Base-by-base conservation (phyloP, 345 rosid genomes). In the Citrus australasica region DNA sequence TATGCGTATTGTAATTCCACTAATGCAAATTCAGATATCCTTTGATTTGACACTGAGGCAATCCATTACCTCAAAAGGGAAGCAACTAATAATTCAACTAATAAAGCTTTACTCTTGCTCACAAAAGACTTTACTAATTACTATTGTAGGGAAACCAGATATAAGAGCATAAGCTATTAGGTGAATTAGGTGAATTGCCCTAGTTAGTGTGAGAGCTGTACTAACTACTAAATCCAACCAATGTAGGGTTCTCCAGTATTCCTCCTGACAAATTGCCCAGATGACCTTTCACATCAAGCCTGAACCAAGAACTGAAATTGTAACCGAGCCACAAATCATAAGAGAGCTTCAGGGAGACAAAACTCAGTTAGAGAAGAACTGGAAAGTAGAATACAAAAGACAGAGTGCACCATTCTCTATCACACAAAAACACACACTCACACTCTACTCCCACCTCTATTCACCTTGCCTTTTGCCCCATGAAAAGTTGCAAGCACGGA, bases 241-340 rank as follows among this genome's bases (percentile, higher is more conserved):
- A 62, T 30, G 24, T 27, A 21, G 30, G 68, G 10, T 53, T 38
- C 51, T 38, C 37, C 42, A 38, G 61, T 1, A 42, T 16, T 48
- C 58, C 28, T 27, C 9, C 73, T 27, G 24, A 62, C 16, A 32
- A 17, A 40, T n/a, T 27, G 40, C 21, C 27, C 24, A 35, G 66
- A 71, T 73, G 76, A 30, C 58, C 40, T 40, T 40, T 66, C 59
- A 19, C 67, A 62, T 19, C 38, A 62, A 62, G 69, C 69, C 77
- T 27, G 55, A 74, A 42, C 63, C 2, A 53, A 25, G 4, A 60
- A 17, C 69, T 21, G 13, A 19, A n/a, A 60, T 9, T 59, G 67
- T 16, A 38, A 25, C 68, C 2, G 25, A 60, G 21, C 77, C 25
- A 62, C 9, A 46, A 38, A 28, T 42, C 28, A 19, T 42, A 37